These are phyloP conservation scores for Zea mays DNA, from an alignment of 176 grass and related monocot species.

Conservation along the genomic window DNA sequence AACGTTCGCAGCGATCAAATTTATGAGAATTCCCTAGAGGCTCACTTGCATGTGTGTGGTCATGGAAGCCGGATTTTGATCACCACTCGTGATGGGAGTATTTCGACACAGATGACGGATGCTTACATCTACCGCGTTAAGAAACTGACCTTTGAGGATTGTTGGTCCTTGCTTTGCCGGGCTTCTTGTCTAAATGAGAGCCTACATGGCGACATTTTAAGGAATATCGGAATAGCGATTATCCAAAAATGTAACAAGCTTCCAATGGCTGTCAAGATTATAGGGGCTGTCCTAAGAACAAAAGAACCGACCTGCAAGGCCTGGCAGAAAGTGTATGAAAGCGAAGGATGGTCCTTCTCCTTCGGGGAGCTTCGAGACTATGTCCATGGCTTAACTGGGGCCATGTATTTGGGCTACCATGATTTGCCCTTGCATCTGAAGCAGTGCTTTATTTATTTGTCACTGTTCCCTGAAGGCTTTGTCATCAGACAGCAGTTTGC, in stretches of 20 bases:
- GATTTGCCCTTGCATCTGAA: conserved; percentile 54
- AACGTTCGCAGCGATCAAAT: conserved; percentile 33
- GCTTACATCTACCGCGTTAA: conserved; percentile 36
- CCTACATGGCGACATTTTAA: conserved; percentile 19
- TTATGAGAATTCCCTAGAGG: conserved; percentile 41
- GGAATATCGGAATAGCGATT: conserved; percentile 46
- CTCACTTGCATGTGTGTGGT: conserved; percentile 26
- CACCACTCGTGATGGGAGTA: conserved; percentile 47
- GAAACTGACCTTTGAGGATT: conserved; percentile 32
- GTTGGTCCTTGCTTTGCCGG: conserved; percentile 55
- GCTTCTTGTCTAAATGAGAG: conserved; percentile 29
- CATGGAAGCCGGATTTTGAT: conserved; percentile 51
- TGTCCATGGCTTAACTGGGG: conserved; percentile 37
- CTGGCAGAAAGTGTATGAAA: conserved; percentile 48
- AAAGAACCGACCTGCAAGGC: conserved; percentile 38
- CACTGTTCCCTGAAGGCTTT: conserved; percentile 56
- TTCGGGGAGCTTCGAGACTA: conserved; percentile 30
- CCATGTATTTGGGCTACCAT: conserved; percentile 57
- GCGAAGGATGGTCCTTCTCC: conserved; percentile 44
- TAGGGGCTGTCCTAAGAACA: conserved; percentile 50
- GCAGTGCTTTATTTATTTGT: conserved; percentile 63
- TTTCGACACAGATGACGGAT: conserved; percentile 31
- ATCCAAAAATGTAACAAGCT: conserved; percentile 53
- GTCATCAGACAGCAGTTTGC: conserved; percentile 37
- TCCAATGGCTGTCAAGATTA: conserved; percentile 52